Evolutionary conservation across 2,329 filamentous ascomycete genomes (phyloP).

Genomic region (Trichocomaceae sp.): DNA sequence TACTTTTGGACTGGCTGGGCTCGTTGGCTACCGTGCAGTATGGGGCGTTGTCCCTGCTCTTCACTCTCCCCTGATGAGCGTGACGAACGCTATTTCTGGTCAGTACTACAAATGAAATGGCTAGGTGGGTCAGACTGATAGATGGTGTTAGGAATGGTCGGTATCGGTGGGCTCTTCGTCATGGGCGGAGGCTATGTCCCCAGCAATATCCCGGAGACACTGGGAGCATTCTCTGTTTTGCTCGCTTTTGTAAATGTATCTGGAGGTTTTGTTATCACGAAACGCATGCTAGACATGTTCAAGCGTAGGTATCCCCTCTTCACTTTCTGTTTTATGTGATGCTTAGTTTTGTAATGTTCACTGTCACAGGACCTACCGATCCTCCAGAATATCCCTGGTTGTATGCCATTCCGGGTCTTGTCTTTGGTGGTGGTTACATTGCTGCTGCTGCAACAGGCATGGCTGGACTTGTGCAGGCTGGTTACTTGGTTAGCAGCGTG

Average conservation of each 20-base stretch:
- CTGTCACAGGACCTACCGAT: constrained; percentile 60
- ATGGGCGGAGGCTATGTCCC: constrained; percentile 76
- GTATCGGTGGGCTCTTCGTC: constrained; percentile 79
- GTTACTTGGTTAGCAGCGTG: constrained; percentile 76
- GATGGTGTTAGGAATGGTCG: constrained; percentile 60
- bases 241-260: constrained; percentile 84
- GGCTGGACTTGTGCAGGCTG: constrained; percentile 77
- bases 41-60: constrained; percentile 80
- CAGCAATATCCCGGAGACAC: constrained; percentile 67
- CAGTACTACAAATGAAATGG: background rate
- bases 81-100: constrained; percentile 86
- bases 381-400: constrained; percentile 85
- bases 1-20: constrained; percentile 72
- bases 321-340: background rate
- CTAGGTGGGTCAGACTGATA: constrained; percentile 17
- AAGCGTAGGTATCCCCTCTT: constrained; percentile 48
- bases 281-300: constrained; percentile 91
- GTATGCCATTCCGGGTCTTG: constrained; percentile 66
- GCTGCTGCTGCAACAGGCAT: constrained; percentile 75
- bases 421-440: constrained; percentile 76
- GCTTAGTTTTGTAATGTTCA: background rate
- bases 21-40: constrained; percentile 82
- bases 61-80: constrained; percentile 85
- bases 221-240: constrained; percentile 73
- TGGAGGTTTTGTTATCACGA: constrained; percentile 85